Conservation (phyloP, 2,329 filamentous ascomycete species). For the Stachybotrys chlorohalonatus region DNA sequence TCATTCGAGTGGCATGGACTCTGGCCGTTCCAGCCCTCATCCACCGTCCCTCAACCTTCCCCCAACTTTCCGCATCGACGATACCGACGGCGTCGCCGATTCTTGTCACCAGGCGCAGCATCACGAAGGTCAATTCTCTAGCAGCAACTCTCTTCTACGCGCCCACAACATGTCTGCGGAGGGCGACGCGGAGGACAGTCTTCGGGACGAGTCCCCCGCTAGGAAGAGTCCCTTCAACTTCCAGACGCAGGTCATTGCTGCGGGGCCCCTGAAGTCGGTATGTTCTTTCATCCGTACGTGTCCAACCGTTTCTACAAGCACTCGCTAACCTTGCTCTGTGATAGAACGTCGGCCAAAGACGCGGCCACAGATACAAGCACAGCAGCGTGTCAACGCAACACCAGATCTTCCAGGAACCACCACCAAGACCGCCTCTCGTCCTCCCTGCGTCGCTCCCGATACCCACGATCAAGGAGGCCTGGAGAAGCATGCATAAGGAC, state of each 20-base stretch:
- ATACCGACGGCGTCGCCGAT: slow-evolving; percentile 5
- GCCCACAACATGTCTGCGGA: slow-evolving; percentile 16
- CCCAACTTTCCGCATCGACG: slow-evolving; percentile 9
- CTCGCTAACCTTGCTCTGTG: slow-evolving; percentile 3
- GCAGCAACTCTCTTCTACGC: slow-evolving; percentile 2
- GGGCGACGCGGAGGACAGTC: slow-evolving; percentile 6
- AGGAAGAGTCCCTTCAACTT: slow-evolving; percentile 76
- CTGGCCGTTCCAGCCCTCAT: background rate
- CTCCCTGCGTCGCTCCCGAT: slow-evolving; percentile 88
- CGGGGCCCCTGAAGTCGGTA: slow-evolving; percentile 70
- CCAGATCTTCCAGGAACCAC: slow-evolving; percentile 92
- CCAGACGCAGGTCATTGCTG: slow-evolving; percentile 70
- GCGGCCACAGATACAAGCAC: slow-evolving; percentile 97
- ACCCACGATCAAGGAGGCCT: slow-evolving; percentile 80
- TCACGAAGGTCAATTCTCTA: background rate
- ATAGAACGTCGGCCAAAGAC: slow-evolving; percentile 80
- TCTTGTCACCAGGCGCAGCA: background rate
- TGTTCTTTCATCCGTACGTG: slow-evolving; percentile 13
- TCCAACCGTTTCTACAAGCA: background rate
- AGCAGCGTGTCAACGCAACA: slow-evolving; percentile 82
- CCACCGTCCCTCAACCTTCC: slow-evolving; percentile 1
- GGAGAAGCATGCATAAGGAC: slow-evolving; percentile 80
- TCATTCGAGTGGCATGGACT: background rate
- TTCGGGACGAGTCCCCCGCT: slow-evolving; percentile 5
- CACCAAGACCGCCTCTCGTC: slow-evolving; percentile 73